Conservation (phyloP, 495 filamentous ascomycete genomes). For the Aspergillus kassunensis region DNA sequence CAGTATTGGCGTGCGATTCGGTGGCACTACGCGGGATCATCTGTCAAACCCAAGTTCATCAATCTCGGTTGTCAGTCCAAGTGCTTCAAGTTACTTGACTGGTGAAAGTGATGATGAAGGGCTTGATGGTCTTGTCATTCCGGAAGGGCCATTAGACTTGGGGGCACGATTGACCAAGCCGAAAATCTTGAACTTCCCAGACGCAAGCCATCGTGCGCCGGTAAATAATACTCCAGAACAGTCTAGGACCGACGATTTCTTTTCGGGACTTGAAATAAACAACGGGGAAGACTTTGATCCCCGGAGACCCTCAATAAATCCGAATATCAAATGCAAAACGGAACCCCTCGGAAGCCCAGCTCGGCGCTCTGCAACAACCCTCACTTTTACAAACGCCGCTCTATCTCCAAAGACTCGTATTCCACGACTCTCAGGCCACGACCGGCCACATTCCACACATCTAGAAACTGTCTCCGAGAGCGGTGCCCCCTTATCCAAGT, state of each 20-base stretch:
- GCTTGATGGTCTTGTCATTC: slow-evolving; percentile 79
- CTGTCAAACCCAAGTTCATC: slow-evolving; percentile 78
- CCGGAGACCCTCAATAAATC: slow-evolving; percentile 79
- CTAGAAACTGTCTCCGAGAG: slow-evolving; percentile 92
- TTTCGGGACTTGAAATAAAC: slow-evolving; percentile 83
- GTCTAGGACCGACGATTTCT: slow-evolving; percentile 71
- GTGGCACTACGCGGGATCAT: slow-evolving; percentile 72
- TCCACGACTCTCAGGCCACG: slow-evolving; percentile 60
- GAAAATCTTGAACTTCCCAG: slow-evolving; percentile 49
- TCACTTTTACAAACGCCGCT: slow-evolving; percentile 79
- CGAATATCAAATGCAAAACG: slow-evolving; percentile 84
- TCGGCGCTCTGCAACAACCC: slow-evolving; percentile 70
- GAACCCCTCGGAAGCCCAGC: slow-evolving; percentile 62
- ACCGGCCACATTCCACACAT: slow-evolving; percentile 62
- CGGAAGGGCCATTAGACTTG: slow-evolving; percentile 77
- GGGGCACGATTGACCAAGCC: slow-evolving; percentile 68
- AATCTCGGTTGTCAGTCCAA: slow-evolving; percentile 84
- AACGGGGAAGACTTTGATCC: slow-evolving; percentile 76
- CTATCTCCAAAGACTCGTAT: slow-evolving; percentile 52
- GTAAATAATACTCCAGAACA: slow-evolving; percentile 23
- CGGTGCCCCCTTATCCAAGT: slow-evolving; percentile 63
- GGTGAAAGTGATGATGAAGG: slow-evolving; percentile 93
- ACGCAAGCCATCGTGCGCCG: slow-evolving; percentile 27
- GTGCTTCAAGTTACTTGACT: slow-evolving; percentile 82
- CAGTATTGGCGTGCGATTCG: slow-evolving; percentile 82